These are phyloP conservation scores for Capsicum pubescens DNA, from an alignment of 257 asterid species.

Conservation along the genomic window DNA sequence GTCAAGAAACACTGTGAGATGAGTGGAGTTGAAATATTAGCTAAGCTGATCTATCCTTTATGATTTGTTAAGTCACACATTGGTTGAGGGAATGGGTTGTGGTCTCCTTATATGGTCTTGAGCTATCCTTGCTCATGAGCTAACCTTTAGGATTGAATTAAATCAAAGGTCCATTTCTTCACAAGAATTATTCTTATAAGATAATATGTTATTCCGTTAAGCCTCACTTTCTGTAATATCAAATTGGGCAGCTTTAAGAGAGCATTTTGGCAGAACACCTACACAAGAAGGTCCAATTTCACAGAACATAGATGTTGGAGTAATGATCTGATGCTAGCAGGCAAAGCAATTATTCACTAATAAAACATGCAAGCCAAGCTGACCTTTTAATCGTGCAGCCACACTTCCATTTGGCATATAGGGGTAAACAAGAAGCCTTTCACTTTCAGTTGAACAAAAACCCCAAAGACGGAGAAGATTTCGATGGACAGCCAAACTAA, in stretches of 20 bases:
- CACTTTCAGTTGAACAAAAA: constrained; percentile 42
- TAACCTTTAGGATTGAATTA: not conserved
- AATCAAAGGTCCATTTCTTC: not conserved
- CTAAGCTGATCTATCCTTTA: not conserved
- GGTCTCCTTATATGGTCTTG: not conserved
- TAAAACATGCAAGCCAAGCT: constrained; percentile 2
- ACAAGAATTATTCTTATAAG: not conserved
- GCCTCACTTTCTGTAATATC: not conserved
- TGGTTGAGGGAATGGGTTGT: not conserved
- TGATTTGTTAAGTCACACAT: not conserved
- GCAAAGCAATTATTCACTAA: not conserved
- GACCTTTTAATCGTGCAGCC: constrained; percentile 48
- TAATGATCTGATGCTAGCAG: constrained; percentile 1
- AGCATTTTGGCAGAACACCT: not conserved
- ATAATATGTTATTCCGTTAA: not conserved
- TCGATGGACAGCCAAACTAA: constrained; percentile 47
- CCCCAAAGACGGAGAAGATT: constrained; percentile 46
- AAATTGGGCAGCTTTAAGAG: constrained; percentile 4
- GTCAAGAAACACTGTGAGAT: not conserved
- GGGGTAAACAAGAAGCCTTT: constrained; percentile 49
- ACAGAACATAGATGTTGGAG: constrained; percentile 13
- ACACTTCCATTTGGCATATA: constrained; percentile 53
- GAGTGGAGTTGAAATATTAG: not conserved
- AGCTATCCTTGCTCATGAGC: not conserved
- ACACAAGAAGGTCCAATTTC: constrained; percentile 5